Evolutionary conservation across 805 yeast genomes (phyloP), one percentile per base, ranked within the genome.

Genomic region (Metschnikowia orientalis): DNA sequence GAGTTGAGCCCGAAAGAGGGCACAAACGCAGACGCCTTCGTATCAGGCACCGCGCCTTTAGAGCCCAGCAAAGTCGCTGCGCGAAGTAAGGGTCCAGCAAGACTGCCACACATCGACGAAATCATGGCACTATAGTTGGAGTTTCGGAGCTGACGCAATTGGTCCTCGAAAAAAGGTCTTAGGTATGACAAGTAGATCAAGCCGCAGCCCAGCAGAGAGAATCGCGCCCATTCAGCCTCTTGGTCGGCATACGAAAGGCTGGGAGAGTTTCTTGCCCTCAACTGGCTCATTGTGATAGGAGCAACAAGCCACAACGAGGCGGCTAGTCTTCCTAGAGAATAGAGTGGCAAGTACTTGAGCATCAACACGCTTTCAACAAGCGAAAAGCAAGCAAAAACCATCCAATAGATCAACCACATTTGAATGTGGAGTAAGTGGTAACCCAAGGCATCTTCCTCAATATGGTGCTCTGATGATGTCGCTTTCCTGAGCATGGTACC

Each of bases 351-450:
- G 26, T 57, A 50, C 24, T 67, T 48, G n/a, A 83, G 32, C 13
- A 73, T 61, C 7, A 70, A 56, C 12, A 74, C 43, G 19, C 61
- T 51, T 26, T 69, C 61, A 37, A 69, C 73, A 8, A 59, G 44
- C 1, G 59, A 55, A 6, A 63, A 45, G 26, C 67, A 53, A 6
- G 79, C 69, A 33, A 70, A 56, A 1, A 81, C 77, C 8, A 81
- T 63, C 95, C 95, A 86, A 56, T 82, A 63, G 17, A 62, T 53
- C 18, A 59, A 48, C 71, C 70, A 66, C 56, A 69, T 61, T 41
- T 66, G 63, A 25, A 61, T 43, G 5, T 50, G 22, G 22, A 57
- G 39, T 34, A 59, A 47, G 32, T 50, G 54, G 17, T 31, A 30
- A 34, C 53, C 58, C 29, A 57, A 28, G 18, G 38, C 31, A 24